Percentiles rank a stretch among this genome's conserved stretches.
Conservation (phyloP, 2,329 filamentous ascomycete species). For the Zymoseptoria pseudotritici region DNA sequence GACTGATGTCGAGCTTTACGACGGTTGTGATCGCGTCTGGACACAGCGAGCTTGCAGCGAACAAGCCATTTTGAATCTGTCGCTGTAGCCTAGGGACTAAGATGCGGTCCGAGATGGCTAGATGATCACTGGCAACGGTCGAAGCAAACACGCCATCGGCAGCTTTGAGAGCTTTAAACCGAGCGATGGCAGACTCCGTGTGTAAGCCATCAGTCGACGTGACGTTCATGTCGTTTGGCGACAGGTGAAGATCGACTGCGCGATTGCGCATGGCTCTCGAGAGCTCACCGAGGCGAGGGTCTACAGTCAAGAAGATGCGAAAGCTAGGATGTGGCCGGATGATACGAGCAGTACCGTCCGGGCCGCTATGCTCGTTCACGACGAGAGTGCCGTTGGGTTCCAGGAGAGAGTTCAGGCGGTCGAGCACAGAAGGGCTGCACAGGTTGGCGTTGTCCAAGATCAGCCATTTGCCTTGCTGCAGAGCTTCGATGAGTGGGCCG, state of each 20-base stretch:
- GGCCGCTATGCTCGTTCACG: constrained; percentile 85
- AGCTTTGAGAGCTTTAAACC: constrained; percentile 15
- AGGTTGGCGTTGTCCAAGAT: constrained; percentile 96
- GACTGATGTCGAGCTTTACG: background rate
- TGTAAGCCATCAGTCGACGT: constrained; percentile 14
- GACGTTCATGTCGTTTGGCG: background rate
- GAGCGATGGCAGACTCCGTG: constrained; percentile 24
- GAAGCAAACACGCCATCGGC: background rate
- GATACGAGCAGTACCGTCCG: constrained; percentile 71
- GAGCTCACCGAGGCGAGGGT: constrained; percentile 83
- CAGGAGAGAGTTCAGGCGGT: constrained; percentile 86
- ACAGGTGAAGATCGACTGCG: constrained; percentile 78
- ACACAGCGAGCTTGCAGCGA: background rate
- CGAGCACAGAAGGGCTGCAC: constrained; percentile 88
- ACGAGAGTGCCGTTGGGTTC: constrained; percentile 82
- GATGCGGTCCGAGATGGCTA: constrained; percentile 15
- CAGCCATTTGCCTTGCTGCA: constrained; percentile 82
- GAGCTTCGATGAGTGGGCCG: constrained; percentile 79
- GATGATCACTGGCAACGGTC: constrained; percentile 15
- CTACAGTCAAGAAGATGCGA: constrained; percentile 87
- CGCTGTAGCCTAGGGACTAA: constrained; percentile 12
- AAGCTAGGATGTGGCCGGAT: constrained; percentile 80
- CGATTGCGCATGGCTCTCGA: constrained; percentile 96
- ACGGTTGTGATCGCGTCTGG: background rate
- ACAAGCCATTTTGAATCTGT: constrained; percentile 16